Evolutionary conservation across 106 monocot species (phyloP).

Genomic region (Iris macrosiphon): DNA sequence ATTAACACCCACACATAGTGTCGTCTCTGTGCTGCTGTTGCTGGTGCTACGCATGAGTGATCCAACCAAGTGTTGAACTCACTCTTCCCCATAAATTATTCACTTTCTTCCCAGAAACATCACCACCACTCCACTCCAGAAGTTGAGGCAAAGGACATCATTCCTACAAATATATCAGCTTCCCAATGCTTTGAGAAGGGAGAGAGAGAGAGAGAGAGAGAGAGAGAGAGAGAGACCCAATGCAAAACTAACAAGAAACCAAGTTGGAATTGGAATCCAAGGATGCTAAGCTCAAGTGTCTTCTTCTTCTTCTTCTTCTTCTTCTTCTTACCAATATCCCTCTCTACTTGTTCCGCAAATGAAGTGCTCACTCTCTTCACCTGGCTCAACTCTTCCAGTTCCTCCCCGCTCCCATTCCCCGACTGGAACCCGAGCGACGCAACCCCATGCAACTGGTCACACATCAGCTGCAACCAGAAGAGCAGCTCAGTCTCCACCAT

Average conservation of each 20-base stretch:
- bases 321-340: not conserved
- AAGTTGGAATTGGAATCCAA: slow-evolving; percentile 31
- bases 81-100: not conserved
- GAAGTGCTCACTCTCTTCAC: slow-evolving; percentile 10
- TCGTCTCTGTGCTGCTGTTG: slow-evolving; percentile 9
- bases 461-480: slow-evolving; percentile 32
- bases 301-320: slow-evolving; percentile 4
- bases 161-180: not conserved
- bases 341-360: slow-evolving; percentile 2
- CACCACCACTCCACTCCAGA: not conserved
- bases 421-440: slow-evolving; percentile 47
- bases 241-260: slow-evolving; percentile 13
- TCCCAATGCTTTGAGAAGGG: not conserved
- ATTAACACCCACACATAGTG: slow-evolving; percentile 12
- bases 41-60: slow-evolving; percentile 17
- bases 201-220: slow-evolving; percentile 15
- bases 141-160: slow-evolving; percentile 1
- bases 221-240: slow-evolving; percentile 34
- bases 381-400: slow-evolving; percentile 1
- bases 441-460: slow-evolving; percentile 72
- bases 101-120: not conserved
- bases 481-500: slow-evolving; percentile 22
- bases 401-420: not conserved
- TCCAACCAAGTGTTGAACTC: not conserved
- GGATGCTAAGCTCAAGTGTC: not conserved